A percentile compares a stretch with the other conserved stretches of the same genome.
Evolutionary conservation across 2,329 filamentous ascomycete genomes (phyloP).

Genomic region (Botrytis fabae): DNA sequence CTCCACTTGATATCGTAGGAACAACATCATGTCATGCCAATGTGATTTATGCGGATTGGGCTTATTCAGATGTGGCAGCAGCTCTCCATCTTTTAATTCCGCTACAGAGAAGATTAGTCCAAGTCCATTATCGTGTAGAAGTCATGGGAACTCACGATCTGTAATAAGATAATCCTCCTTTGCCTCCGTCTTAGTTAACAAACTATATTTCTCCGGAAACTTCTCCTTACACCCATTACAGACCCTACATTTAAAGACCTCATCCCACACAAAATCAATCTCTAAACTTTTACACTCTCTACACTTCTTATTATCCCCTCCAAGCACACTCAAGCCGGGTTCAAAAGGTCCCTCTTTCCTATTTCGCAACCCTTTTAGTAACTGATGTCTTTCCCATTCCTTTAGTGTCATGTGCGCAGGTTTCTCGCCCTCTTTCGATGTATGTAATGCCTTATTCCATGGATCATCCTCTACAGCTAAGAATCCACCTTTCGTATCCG

Average conservation of each 20-base stretch:
- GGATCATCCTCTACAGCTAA: slow-evolving; percentile 90
- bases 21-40: slow-evolving; percentile 99
- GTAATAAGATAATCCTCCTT: slow-evolving; percentile 94
- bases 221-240: slow-evolving; percentile 88
- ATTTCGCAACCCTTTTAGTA: slow-evolving; percentile 70
- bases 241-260: slow-evolving; percentile 73
- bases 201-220: slow-evolving; percentile 85
- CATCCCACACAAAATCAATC: slow-evolving; percentile 94
- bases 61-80: slow-evolving; percentile 82
- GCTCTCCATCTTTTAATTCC: slow-evolving; percentile 83
- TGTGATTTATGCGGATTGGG: slow-evolving; percentile 95
- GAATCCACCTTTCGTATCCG: slow-evolving; percentile 95
- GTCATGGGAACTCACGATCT: slow-evolving; percentile 62
- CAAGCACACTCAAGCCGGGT: slow-evolving; percentile 77
- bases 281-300: slow-evolving; percentile 80
- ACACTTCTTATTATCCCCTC: slow-evolving; percentile 70
- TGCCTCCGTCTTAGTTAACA: slow-evolving; percentile 95
- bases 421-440: slow-evolving; percentile 58
- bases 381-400: slow-evolving; percentile 86
- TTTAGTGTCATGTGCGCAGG: slow-evolving; percentile 85
- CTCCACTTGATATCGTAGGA: slow-evolving; percentile 89
- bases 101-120: slow-evolving; percentile 50
- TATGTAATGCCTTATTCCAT: slow-evolving; percentile 74
- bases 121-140: not conserved
- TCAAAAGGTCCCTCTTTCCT: slow-evolving; percentile 83